Evolutionary conservation across 768 basidiomycete genomes (phyloP).

Genomic region (Serendipita sp.): DNA sequence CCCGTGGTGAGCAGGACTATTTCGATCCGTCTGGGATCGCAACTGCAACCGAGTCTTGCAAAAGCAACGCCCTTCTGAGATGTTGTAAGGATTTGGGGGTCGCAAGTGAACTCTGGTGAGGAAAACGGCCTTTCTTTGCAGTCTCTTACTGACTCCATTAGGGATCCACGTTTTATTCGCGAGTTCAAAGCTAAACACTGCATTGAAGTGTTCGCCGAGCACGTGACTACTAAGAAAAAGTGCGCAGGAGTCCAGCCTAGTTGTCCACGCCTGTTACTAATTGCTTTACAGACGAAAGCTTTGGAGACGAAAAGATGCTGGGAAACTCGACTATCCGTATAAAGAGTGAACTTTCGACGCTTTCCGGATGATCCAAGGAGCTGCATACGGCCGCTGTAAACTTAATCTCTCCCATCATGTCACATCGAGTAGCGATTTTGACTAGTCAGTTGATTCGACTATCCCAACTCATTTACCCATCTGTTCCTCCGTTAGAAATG

Average conservation of each 20-base stretch:
- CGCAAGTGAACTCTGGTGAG: constrained; percentile 88
- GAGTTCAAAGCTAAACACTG: constrained; percentile 78
- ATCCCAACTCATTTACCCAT: background rate
- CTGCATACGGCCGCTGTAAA: background rate
- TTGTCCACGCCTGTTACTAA: background rate
- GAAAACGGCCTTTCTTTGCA: background rate
- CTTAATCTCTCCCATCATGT: background rate
- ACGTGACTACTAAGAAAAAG: constrained; percentile 80
- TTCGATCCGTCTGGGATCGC: constrained; percentile 82
- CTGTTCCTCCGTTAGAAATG: background rate
- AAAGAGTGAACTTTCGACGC: background rate
- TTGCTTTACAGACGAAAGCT: constrained; percentile 55
- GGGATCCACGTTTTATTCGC: constrained; percentile 93
- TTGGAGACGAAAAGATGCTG: constrained; percentile 76
- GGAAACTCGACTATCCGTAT: background rate
- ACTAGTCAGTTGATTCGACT: constrained; percentile 7
- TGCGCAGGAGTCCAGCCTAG: constrained; percentile 25
- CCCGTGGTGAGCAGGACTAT: constrained; percentile 92
- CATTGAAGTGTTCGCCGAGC: constrained; percentile 72
- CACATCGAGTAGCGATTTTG: constrained; percentile 8
- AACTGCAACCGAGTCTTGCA: constrained; percentile 88
- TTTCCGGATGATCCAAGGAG: background rate
- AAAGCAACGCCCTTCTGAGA: constrained; percentile 92
- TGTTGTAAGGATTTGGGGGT: constrained; percentile 95
- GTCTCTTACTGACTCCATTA: constrained; percentile 16